Evolutionary conservation across 805 yeast genomes (phyloP).

Genomic region (Phaffomyces opuntiae): DNA sequence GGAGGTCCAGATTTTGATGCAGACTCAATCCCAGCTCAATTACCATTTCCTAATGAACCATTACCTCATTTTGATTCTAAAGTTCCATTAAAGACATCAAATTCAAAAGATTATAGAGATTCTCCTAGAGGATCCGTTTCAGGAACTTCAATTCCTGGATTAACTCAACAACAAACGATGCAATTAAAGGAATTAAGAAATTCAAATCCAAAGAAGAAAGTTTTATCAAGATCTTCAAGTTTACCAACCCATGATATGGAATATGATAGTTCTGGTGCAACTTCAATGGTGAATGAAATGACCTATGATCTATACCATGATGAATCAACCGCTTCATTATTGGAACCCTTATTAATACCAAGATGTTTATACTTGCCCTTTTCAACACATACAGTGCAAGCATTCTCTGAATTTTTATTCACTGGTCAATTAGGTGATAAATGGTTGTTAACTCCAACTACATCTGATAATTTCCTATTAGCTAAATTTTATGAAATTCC

Average conservation of each 20-base stretch:
- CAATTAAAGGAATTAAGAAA: constrained; percentile 18
- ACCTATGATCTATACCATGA: constrained; percentile 1
- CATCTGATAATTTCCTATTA: constrained; percentile 54
- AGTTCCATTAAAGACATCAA: constrained; percentile 5
- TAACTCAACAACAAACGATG: constrained; percentile 1
- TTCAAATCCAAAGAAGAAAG: constrained; percentile 12
- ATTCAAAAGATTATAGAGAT: constrained; percentile 15
- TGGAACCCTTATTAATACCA: constrained; percentile 63
- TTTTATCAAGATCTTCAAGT: constrained; percentile 1
- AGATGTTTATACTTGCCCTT: constrained; percentile 66
- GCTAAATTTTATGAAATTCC: constrained; percentile 66
- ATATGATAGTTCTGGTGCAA: constrained; percentile 7
- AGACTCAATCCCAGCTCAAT: constrained; percentile 40
- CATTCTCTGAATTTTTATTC: constrained; percentile 65
- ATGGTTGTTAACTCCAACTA: constrained; percentile 66
- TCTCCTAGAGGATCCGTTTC: constrained; percentile 47
- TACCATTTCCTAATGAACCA: constrained; percentile 50
- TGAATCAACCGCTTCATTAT: constrained; percentile 17
- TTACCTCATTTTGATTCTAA: constrained; percentile 26
- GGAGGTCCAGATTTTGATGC: constrained; percentile 23
- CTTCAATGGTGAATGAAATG: no score
- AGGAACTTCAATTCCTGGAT: constrained; percentile 11
- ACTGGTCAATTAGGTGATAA: constrained; percentile 76
- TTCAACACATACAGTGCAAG: constrained; percentile 50
- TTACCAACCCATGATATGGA: constrained; percentile 16